phyloP scores from a whole-genome alignment of 2,329 filamentous ascomycete species.

The Trichoderma koningiopsis region DNA sequence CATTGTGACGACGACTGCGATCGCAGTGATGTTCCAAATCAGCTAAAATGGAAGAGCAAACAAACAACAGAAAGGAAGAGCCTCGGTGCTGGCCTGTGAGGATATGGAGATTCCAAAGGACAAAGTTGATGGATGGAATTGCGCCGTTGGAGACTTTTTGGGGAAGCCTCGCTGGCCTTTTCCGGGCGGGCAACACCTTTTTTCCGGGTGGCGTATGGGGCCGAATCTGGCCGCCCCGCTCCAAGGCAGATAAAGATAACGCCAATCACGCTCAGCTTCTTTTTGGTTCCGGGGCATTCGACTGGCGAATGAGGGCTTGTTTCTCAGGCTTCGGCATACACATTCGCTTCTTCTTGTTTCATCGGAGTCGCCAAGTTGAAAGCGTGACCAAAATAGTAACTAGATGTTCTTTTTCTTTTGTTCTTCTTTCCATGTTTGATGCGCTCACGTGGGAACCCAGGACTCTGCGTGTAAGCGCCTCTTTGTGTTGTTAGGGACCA shows the following conservation, averaged over 20 bases:
- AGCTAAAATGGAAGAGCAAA: neutral
- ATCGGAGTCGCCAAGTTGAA: neutral
- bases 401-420: no score
- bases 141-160: neutral
- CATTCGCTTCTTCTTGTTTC: neutral
- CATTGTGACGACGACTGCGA: conserved; percentile 53
- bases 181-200: conserved; percentile 28
- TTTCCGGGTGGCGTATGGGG: conserved; percentile 26
- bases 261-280: neutral
- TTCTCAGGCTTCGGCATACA: neutral
- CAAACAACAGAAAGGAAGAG: neutral
- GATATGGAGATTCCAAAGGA: neutral
- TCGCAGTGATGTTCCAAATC: neutral
- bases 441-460: neutral
- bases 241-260: conserved; percentile 5
- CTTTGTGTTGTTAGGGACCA: neutral
- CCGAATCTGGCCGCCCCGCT: conserved; percentile 17
- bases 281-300: conserved; percentile 17
- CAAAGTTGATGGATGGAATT: neutral
- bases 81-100: neutral
- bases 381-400: neutral
- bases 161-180: conserved; percentile 29
- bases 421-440: neutral
- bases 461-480: neutral
- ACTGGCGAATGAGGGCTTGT: neutral